These are phyloP conservation scores for Amphirosellinia nigrospora DNA, from an alignment of 495 filamentous ascomycete species.

Conservation along the genomic window DNA sequence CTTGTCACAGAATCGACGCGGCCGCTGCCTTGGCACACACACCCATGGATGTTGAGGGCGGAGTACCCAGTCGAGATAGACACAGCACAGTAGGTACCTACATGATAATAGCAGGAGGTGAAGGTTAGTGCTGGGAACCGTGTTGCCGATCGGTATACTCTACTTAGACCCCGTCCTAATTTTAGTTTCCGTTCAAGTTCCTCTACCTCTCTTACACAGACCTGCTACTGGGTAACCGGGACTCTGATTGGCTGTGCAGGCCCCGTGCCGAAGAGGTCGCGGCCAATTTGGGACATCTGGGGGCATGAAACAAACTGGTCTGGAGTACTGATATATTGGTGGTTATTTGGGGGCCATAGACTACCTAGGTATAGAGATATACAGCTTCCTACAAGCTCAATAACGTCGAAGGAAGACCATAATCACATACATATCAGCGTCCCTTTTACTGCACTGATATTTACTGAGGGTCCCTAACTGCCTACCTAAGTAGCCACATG, in stretches of 20 bases:
- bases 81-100: background rate
- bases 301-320: conserved; percentile 15
- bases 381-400: too few relatives aligned
- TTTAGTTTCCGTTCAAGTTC: background rate
- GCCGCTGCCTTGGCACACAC: conserved; percentile 10
- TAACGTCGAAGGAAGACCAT: background rate
- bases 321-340: background rate
- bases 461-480: background rate
- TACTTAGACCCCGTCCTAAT: background rate
- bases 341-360: background rate
- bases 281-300: conserved; percentile 1
- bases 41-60: background rate
- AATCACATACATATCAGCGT: background rate
- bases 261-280: conserved; percentile 5
- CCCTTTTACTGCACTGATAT: background rate
- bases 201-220: background rate
- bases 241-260: conserved; percentile 5
- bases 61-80: background rate
- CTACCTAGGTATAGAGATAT: background rate
- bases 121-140: background rate
- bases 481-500: background rate
- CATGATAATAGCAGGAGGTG: background rate
- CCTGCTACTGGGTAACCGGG: background rate
- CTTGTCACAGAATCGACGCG: background rate
- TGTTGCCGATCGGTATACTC: background rate